Percentiles rank a stretch among this genome's conserved stretches.
phyloP scores from a whole-genome alignment of 257 asterid genomes.

The Solanum chmielewskii region DNA sequence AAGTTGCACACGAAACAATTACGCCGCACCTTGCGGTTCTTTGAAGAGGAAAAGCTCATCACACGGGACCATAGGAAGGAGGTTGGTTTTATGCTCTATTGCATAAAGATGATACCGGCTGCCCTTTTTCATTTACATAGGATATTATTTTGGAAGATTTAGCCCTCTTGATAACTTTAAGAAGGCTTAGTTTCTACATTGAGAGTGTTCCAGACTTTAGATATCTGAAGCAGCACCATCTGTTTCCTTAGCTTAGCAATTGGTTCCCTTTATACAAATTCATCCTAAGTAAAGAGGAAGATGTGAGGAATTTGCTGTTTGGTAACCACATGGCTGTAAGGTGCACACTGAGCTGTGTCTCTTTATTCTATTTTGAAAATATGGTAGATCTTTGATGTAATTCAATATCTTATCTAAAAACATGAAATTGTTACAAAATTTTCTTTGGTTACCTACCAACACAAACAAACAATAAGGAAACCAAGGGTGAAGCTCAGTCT shows the following conservation, averaged over 20 bases:
- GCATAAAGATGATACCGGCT: background rate
- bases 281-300: background rate
- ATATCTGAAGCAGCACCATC: background rate
- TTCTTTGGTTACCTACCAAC: background rate
- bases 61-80: conserved; percentile 96
- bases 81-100: conserved; percentile 36
- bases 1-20: conserved; percentile 95
- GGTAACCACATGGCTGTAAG: background rate
- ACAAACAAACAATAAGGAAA: background rate
- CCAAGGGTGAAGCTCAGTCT: background rate
- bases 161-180: background rate
- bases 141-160: background rate
- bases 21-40: conserved; percentile 81
- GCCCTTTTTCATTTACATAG: background rate
- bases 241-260: background rate
- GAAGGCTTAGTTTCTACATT: background rate
- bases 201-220: background rate
- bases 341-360: background rate
- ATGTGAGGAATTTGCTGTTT: background rate
- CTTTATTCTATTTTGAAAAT: background rate
- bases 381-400: background rate
- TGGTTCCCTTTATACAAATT: background rate
- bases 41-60: conserved; percentile 90
- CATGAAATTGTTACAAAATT: background rate
- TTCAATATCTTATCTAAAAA: background rate